These are phyloP conservation scores for Hypsizygus ulmarius DNA, from an alignment of 1,284 basidiomycete genomes.

Conservation along the genomic window DNA sequence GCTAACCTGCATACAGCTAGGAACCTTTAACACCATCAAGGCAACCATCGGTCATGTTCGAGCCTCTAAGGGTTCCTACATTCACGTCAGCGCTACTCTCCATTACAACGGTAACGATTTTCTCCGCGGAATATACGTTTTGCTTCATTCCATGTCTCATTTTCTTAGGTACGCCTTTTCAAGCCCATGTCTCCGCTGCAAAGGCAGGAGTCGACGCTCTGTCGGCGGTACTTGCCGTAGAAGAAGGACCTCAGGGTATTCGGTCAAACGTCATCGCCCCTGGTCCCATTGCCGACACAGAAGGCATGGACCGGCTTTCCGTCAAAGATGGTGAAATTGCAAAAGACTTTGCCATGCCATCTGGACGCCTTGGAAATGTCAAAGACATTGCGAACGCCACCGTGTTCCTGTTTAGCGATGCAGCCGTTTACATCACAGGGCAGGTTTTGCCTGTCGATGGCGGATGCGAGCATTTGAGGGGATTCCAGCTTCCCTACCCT, in stretches of 20 bases:
- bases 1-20: constrained; percentile 50
- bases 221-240: constrained; percentile 82
- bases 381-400: constrained; percentile 80
- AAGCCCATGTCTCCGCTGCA: constrained; percentile 92
- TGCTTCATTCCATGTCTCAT: background rate
- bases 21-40: constrained; percentile 94
- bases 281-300: constrained; percentile 82
- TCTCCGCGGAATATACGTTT: background rate
- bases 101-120: constrained; percentile 75
- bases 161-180: constrained; percentile 73
- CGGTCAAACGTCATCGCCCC: constrained; percentile 92
- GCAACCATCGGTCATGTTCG: constrained; percentile 79
- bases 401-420: constrained; percentile 88
- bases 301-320: constrained; percentile 77
- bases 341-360: constrained; percentile 11
- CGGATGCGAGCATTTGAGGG: constrained; percentile 55
- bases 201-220: constrained; percentile 94
- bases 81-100: constrained; percentile 89
- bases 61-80: constrained; percentile 75
- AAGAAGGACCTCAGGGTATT: constrained; percentile 93
- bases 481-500: constrained; percentile 60
- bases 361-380: constrained; percentile 65
- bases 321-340: constrained; percentile 29
- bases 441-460: constrained; percentile 71
- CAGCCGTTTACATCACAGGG: constrained; percentile 81